A percentile compares a stretch with the other conserved stretches of the same genome.
Evolutionary conservation across 306 rosid genomes (phyloP).

Genomic region (Crataegus laevigata): DNA sequence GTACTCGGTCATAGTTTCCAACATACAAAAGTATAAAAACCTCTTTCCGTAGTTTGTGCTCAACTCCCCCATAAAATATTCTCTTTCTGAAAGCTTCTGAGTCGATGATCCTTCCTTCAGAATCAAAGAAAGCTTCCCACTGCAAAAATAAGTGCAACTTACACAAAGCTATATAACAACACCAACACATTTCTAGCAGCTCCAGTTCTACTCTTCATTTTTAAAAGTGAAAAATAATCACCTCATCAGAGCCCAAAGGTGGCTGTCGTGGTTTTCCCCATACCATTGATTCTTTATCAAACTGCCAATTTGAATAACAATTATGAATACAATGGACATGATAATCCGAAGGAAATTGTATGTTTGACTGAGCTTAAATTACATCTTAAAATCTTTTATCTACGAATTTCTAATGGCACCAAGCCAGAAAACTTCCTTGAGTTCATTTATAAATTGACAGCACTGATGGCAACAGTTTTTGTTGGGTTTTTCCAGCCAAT

Average conservation of each 20-base stretch:
- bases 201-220: not conserved
- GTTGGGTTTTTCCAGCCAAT: no score
- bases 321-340: not conserved
- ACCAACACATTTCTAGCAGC: conserved; percentile 11
- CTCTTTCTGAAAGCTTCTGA: conserved; percentile 74
- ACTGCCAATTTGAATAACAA: conserved; percentile 39
- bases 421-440: not conserved
- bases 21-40: conserved; percentile 31
- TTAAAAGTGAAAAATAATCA: conserved; percentile 28
- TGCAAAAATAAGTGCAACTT: conserved; percentile 23
- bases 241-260: conserved; percentile 80
- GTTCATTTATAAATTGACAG: not conserved
- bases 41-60: conserved; percentile 71
- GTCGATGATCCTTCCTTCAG: conserved; percentile 79
- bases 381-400: not conserved
- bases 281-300: conserved; percentile 56
- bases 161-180: conserved; percentile 12
- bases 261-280: conserved; percentile 95
- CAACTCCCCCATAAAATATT: conserved; percentile 94
- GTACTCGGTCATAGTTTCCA: conserved; percentile 3
- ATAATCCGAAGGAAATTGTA: not conserved
- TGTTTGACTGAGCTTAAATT: not conserved
- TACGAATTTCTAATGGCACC: not conserved
- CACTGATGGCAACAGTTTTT: not conserved
- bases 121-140: conserved; percentile 83